Conservation (phyloP, 169 alveolate species). For the Eimeria brunetti region DNA sequence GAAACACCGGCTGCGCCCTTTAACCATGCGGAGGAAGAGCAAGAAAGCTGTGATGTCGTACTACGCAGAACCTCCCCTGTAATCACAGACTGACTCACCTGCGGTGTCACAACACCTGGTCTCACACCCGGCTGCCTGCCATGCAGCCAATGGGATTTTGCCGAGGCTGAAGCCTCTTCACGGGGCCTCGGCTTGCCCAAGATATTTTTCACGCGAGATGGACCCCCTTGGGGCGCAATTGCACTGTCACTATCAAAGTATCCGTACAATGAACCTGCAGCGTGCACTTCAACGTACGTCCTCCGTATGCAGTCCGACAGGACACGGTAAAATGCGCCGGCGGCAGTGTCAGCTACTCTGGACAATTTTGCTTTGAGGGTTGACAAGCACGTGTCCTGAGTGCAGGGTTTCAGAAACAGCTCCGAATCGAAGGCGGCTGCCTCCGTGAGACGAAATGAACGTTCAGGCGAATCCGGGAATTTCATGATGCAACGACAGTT, state of each 20-base stretch:
- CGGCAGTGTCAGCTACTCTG: slow-evolving; percentile 5
- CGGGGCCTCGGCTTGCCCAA: slow-evolving; percentile 6
- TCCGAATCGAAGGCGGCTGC: neutral
- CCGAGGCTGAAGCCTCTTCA: neutral
- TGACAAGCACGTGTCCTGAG: neutral
- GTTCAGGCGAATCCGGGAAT: neutral
- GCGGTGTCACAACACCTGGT: neutral
- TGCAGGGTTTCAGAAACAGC: neutral
- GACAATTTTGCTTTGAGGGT: neutral
- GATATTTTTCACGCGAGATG: neutral
- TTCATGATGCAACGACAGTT: neutral
- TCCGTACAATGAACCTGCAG: slow-evolving; percentile 36
- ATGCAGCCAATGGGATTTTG: neutral
- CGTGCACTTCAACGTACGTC: neutral
- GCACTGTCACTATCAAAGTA: neutral
- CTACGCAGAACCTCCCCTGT: neutral
- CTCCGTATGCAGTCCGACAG: slow-evolving; percentile 13
- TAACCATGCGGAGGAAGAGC: neutral
- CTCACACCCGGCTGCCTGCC: neutral
- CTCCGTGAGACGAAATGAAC: neutral
- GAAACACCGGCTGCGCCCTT: neutral
- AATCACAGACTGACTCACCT: neutral
- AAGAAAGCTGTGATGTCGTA: neutral
- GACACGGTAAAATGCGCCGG: neutral
- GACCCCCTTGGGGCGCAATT: neutral